These are phyloP conservation scores for Neostapfia colusana DNA, from an alignment of 176 grass and related monocot genomes.

Conservation along the genomic window DNA sequence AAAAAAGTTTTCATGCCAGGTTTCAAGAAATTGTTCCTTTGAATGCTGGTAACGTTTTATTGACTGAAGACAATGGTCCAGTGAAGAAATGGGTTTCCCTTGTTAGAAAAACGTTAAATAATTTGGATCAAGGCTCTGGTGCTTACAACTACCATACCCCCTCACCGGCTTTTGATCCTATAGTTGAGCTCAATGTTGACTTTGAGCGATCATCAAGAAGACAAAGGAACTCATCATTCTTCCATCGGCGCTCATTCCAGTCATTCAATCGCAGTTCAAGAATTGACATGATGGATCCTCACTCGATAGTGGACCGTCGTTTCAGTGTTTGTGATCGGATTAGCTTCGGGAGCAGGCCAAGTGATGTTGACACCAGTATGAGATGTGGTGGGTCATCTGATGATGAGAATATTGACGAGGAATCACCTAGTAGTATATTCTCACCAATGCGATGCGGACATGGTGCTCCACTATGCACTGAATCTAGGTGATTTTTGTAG, in stretches of 20 bases:
- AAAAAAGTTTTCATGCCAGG: conserved; percentile 35
- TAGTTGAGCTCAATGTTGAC: conserved; percentile 82
- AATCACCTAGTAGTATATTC: conserved; percentile 65
- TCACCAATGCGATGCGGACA: conserved; percentile 66
- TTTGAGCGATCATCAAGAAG: conserved; percentile 68
- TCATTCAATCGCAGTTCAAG: conserved; percentile 64
- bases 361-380: conserved; percentile 79
- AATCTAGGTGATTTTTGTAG: conserved; percentile 53
- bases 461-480: conserved; percentile 54
- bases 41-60: conserved; percentile 86
- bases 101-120: conserved; percentile 73
- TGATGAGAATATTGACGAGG: conserved; percentile 86
- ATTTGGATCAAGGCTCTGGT: conserved; percentile 52
- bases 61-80: conserved; percentile 72
- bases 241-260: conserved; percentile 78
- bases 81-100: conserved; percentile 87
- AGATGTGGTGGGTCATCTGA: conserved; percentile 78
- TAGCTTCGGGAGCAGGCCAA: conserved; percentile 74
- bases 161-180: conserved; percentile 67
- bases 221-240: conserved; percentile 63
- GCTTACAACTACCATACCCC: conserved; percentile 65
- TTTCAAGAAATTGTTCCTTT: conserved; percentile 97
- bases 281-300: conserved; percentile 69
- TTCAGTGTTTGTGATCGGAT: conserved; percentile 85
- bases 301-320: conserved; percentile 67